phyloP scores from a whole-genome alignment of 371 early-diverging fungal genomes.

The Synchytrium microbalum region DNA sequence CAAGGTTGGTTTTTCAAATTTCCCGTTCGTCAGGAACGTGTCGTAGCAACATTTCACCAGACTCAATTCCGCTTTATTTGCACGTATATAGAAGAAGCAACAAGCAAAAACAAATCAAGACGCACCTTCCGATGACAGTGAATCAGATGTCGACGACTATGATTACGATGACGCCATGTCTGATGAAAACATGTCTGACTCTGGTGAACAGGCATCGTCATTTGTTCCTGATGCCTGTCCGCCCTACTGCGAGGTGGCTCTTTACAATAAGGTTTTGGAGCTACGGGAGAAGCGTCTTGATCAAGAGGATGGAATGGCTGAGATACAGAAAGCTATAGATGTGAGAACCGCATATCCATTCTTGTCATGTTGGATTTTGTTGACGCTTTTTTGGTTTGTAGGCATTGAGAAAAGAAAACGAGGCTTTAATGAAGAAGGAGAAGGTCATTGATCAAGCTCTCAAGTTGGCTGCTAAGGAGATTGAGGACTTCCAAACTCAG shows the following conservation, averaged over 20 bases:
- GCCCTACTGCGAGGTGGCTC: constrained; percentile 31
- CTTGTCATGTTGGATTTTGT: not conserved
- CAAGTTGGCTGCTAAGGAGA: constrained; percentile 39
- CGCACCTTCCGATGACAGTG: not conserved
- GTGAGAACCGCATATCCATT: constrained; percentile 14
- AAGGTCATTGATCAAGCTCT: constrained; percentile 37
- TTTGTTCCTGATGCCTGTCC: constrained; percentile 42
- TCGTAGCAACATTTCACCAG: not conserved
- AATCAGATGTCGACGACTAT: constrained; percentile 13
- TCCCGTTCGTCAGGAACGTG: too few species aligned
- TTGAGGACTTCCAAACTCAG: constrained; percentile 52
- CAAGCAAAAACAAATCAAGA: constrained; percentile 17
- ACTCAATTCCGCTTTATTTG: not conserved
- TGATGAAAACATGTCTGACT: constrained; percentile 15
- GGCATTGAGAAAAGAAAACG: constrained; percentile 48
- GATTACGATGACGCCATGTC: constrained; percentile 25
- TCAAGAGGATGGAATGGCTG: constrained; percentile 39
- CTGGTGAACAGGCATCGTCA: constrained; percentile 18
- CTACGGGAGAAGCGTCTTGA: constrained; percentile 41
- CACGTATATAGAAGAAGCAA: not conserved
- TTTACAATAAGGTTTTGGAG: constrained; percentile 27
- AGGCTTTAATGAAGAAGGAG: constrained; percentile 44
- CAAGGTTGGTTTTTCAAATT: constrained; percentile 18
- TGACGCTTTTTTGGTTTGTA: constrained; percentile 6
- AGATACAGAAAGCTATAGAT: constrained; percentile 49